Percentiles rank a stretch among this genome's conserved stretches.
Evolutionary conservation across 106 monocot genomes (phyloP).

Genomic region (Narthecium ossifragum): DNA sequence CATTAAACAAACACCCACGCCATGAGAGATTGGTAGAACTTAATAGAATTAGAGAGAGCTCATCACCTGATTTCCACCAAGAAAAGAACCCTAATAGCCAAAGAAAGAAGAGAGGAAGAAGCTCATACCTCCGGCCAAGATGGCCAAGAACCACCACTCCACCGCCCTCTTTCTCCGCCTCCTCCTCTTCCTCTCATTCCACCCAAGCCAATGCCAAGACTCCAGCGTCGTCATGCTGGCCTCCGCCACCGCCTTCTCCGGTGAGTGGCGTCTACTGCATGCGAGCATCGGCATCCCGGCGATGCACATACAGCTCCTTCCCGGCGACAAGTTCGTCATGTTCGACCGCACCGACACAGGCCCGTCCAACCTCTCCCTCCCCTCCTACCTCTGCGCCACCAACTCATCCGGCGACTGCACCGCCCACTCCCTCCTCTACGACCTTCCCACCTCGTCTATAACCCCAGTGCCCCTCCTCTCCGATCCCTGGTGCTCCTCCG

Average conservation of each 20-base stretch:
- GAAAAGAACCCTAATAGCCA: no score
- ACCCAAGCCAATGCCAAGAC: no score
- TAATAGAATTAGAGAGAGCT: no score
- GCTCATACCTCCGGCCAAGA: no score
- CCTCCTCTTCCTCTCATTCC: constrained; percentile 3
- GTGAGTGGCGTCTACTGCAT: constrained; percentile 31
- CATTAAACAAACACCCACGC: no score
- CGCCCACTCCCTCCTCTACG: constrained; percentile 31
- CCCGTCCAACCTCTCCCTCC: constrained; percentile 39
- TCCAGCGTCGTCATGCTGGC: background rate
- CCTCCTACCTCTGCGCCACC: constrained; percentile 1
- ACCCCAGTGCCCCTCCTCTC: constrained; percentile 22
- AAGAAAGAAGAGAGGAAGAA: no score
- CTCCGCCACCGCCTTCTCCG: background rate
- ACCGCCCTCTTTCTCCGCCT: background rate
- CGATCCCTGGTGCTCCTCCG: constrained; percentile 45
- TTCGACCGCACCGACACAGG: constrained; percentile 47
- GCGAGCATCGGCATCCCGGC: constrained; percentile 34
- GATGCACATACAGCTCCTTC: constrained; percentile 65
- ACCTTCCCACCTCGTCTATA: constrained; percentile 13
- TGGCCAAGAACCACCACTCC: background rate
- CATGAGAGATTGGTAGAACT: no score
- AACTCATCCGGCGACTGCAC: constrained; percentile 33
- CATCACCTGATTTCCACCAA: no score
- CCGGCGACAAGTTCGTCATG: constrained; percentile 26